Base-by-base conservation (phyloP, 768 basidiomycete species). In the Hydnum rufescens region DNA sequence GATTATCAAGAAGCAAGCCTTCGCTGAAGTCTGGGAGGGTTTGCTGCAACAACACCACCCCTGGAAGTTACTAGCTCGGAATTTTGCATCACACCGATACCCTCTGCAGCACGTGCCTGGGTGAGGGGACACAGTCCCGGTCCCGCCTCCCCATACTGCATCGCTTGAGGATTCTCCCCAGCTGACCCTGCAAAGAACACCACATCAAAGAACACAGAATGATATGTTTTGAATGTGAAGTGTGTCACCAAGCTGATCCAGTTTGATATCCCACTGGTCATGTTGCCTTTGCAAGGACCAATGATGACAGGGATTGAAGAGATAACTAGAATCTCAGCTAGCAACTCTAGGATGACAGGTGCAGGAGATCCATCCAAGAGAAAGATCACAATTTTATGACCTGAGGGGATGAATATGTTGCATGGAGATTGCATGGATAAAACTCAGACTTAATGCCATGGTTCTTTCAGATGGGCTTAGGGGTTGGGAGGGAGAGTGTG, bases 151-250 rank as follows among this genome's bases (percentile, higher is more conserved):
- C n/a, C n/a, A n/a, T n/a, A n/a, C n/a, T n/a, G n/a, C n/a, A n/a
- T n/a, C n/a, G n/a, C n/a, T n/a, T 69, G 67, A 5, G 66, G 66
- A 2, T 58, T 61, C 34, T 61, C 53, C 4, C 87, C 86, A 19
- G 80, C 79, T n/a, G n/a, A n/a, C n/a, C n/a, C n/a, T 6, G 85
- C 77, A 58, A 92, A 75, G 58, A 82, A 72, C 56, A 90, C 56
- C 0, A 83, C 83, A 62, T 92, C 89, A 60, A 85, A 93, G 63
- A 82, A 60, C 0, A 85, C 90, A 32, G 83, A 85, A 47, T 87
- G 73, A 60, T 79, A 82, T 1, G 78, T 75, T 60, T 86, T 82
- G 55, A 75, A 80, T 72, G 66, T 87, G 76, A 67, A 89, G 74
- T 42, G 76, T 71, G 62, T 69, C 60, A 51, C 75, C 59, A 55